A percentile compares a stretch with the other conserved stretches of the same genome.
Evolutionary conservation across 139 green algal genomes (phyloP).

Genomic region (Micractinium sp.): DNA sequence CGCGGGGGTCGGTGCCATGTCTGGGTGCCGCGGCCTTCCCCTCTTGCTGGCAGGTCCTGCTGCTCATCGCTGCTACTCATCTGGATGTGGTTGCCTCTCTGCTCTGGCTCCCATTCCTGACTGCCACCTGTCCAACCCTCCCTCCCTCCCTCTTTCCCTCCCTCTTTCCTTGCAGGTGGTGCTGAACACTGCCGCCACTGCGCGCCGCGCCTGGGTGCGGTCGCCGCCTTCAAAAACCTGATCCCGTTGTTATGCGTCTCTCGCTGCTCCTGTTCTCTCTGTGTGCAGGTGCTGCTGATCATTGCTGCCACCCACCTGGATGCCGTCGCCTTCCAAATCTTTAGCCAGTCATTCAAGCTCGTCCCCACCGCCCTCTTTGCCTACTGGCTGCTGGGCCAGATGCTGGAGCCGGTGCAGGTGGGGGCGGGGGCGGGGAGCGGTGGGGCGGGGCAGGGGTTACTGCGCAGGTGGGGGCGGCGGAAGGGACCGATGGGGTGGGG

Average conservation of each 20-base stretch:
- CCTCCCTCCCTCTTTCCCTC: no score
- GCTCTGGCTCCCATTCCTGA: neutral
- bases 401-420: constrained; percentile 53
- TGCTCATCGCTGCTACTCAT: no score
- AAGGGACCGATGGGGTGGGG: no score
- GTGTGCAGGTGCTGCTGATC: constrained; percentile 60
- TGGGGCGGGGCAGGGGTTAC: neutral
- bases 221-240: no score
- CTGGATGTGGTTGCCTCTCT: no score
- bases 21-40: neutral
- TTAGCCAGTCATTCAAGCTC: constrained; percentile 69
- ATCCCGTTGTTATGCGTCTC: neutral
- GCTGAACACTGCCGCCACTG: no score
- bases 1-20: no score
- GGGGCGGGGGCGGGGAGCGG: neutral
- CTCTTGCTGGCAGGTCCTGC: neutral
- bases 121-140: neutral
- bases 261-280: neutral
- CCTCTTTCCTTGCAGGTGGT: no score
- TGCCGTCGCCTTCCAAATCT: constrained; percentile 71
- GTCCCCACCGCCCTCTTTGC: constrained; percentile 69
- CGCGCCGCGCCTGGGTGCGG: no score
- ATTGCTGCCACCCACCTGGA: constrained; percentile 63
- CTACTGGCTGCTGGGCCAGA: constrained; percentile 62
- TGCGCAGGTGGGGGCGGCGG: neutral